Evolutionary conservation across 2,329 filamentous ascomycete genomes (phyloP).

Genomic region (Ilyonectria robusta): DNA sequence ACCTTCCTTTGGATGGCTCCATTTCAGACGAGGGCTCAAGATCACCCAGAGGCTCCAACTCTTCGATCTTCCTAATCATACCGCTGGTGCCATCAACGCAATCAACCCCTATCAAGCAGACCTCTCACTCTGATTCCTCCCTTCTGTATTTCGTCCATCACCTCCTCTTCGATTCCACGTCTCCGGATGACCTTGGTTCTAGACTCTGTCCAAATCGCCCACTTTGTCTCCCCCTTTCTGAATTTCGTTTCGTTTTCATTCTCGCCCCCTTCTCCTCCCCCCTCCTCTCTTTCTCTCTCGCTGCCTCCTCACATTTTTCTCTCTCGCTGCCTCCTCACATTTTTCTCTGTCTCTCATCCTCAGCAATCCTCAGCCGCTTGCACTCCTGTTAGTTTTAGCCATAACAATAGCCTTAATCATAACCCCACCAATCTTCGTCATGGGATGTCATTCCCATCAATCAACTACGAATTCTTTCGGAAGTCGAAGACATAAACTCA

Average conservation of each 20-base stretch:
- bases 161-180: not conserved
- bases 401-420: not conserved
- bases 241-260: not conserved
- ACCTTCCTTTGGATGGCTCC: not conserved
- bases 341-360: not conserved
- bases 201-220: not conserved
- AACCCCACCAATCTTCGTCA: not conserved
- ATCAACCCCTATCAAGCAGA: not conserved
- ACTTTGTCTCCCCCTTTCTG: not conserved
- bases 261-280: not conserved
- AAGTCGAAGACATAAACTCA: not conserved
- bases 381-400: not conserved
- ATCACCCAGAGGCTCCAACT: not conserved
- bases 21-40: too few species aligned
- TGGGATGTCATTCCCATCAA: not conserved
- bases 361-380: not conserved
- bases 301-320: too few species aligned
- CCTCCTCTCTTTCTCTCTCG: not conserved
- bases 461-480: not conserved
- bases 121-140: not conserved
- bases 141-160: not conserved
- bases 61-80: not conserved
- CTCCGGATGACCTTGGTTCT: too few species aligned
- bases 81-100: not conserved
- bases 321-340: not conserved